phyloP scores from a whole-genome alignment of 768 basidiomycete species.

The Boletus vermiculosoides region DNA sequence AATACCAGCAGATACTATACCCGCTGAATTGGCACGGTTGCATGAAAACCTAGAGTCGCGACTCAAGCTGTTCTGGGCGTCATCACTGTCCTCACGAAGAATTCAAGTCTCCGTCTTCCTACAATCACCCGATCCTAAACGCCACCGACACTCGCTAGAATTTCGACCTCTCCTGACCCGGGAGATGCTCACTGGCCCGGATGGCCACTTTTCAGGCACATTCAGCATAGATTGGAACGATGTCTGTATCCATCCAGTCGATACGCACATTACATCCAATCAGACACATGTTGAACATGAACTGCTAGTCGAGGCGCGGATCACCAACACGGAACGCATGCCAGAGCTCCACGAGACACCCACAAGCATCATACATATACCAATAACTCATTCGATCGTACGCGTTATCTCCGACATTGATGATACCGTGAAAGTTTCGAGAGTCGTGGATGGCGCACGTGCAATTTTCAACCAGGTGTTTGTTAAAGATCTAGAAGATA shows the following conservation, averaged over 20 bases:
- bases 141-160: constrained; percentile 28
- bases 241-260: constrained; percentile 59
- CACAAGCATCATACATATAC: constrained; percentile 33
- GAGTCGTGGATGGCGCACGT: constrained; percentile 75
- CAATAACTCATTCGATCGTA: constrained; percentile 61
- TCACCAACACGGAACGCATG: constrained; percentile 41
- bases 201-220: constrained; percentile 71
- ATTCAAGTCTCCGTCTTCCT: constrained; percentile 65
- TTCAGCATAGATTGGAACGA: constrained; percentile 69
- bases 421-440: constrained; percentile 73
- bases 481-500: constrained; percentile 77
- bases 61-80: constrained; percentile 79
- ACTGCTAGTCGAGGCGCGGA: constrained; percentile 54
- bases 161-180: constrained; percentile 47
- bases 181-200: constrained; percentile 56
- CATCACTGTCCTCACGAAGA: constrained; percentile 59
- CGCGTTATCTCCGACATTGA: constrained; percentile 93
- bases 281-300: constrained; percentile 42
- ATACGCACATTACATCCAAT: constrained; percentile 56
- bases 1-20: constrained; percentile 22
- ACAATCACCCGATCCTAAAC: constrained; percentile 17
- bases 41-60: constrained; percentile 78
- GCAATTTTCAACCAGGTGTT: constrained; percentile 90
- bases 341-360: constrained; percentile 38
- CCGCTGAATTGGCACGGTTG: constrained; percentile 46